Evolutionary conservation across 177 flowering plant species (phyloP).

Genomic region (Tripterygium wilfordii): DNA sequence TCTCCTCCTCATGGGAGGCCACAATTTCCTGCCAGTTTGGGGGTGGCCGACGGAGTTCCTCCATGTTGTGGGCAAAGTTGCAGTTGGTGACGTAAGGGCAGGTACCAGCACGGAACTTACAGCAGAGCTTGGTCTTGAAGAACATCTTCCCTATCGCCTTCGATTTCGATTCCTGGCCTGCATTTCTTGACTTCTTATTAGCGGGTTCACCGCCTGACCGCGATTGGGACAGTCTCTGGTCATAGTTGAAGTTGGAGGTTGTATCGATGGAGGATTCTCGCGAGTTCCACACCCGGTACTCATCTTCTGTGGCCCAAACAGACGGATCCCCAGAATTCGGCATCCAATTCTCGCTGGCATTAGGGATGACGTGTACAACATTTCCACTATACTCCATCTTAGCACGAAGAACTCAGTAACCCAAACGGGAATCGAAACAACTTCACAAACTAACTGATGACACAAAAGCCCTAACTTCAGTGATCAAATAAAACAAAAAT

Average conservation of each 20-base stretch:
- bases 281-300: slow-evolving; percentile 68
- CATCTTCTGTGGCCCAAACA: slow-evolving; percentile 96
- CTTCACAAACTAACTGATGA: background rate
- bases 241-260: slow-evolving; percentile 40
- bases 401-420: background rate
- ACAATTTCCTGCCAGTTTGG: slow-evolving; percentile 94
- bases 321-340: slow-evolving; percentile 15
- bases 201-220: slow-evolving; percentile 63
- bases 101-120: slow-evolving; percentile 84
- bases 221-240: slow-evolving; percentile 39
- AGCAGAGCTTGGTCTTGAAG: slow-evolving; percentile 87
- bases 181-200: slow-evolving; percentile 55
- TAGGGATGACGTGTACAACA: slow-evolving; percentile 15
- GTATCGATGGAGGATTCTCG: slow-evolving; percentile 31
- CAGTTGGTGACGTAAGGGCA: slow-evolving; percentile 87
- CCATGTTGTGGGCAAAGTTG: slow-evolving; percentile 87
- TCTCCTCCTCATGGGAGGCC: slow-evolving; percentile 73
- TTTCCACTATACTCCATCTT: slow-evolving; percentile 12
- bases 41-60: slow-evolving; percentile 87
- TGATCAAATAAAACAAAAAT: no score
- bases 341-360: slow-evolving; percentile 10
- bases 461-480: slow-evolving; percentile 5
- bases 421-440: background rate
- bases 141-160: slow-evolving; percentile 93
- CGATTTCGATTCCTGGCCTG: slow-evolving; percentile 39